Evolutionary conservation across 768 basidiomycete genomes (phyloP), one percentile per base, ranked within the genome.

Genomic region (Pleurotus tuoliensis): DNA sequence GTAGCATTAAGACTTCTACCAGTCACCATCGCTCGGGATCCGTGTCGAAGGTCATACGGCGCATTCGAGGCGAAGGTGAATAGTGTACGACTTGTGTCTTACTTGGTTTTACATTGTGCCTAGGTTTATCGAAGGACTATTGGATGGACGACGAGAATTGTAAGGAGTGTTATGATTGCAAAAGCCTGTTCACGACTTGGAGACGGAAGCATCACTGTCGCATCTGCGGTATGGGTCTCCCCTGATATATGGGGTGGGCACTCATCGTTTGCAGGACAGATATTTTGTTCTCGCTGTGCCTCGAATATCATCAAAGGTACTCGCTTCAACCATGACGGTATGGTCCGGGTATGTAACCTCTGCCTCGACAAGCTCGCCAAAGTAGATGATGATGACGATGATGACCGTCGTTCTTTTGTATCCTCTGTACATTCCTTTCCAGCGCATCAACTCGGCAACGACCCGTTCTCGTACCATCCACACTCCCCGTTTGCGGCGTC

Each of bases 141-240:
- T 99, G 97, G 97, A 98, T 98, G 94, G 92, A 94, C 59, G 95
- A 98, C 66, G 93, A 93, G 65, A 89, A 90, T 55, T 92, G 92
- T 64, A 97, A 90, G 67, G 94, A 97, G 64, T 96, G 94, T 66
- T 96, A 93, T 67, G 94, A 95, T 69, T 97, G 94, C 75, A 92
- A 93, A 70, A 92, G 90, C 61, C 79, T 90, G 48, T 99, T 99
- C 72, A 92, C 93, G 0, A 83, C 94, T 2, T 98, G 93, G 92
- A 75, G 95, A 52, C 76, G 97, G 60, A 97, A 95, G 69, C 97
- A 99, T 64, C 97, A 99, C 67, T 99, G 97, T 72, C 85, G 97
- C 11, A 94, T 98, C 69, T 98, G 97, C 66, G 94, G 94, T 89
- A 66, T 56, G 81, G 71, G 52, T 38, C n/a, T 27, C 22, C 38